Conservation (phyloP, 257 asterid species). For the Jaltomata sinuosa region DNA sequence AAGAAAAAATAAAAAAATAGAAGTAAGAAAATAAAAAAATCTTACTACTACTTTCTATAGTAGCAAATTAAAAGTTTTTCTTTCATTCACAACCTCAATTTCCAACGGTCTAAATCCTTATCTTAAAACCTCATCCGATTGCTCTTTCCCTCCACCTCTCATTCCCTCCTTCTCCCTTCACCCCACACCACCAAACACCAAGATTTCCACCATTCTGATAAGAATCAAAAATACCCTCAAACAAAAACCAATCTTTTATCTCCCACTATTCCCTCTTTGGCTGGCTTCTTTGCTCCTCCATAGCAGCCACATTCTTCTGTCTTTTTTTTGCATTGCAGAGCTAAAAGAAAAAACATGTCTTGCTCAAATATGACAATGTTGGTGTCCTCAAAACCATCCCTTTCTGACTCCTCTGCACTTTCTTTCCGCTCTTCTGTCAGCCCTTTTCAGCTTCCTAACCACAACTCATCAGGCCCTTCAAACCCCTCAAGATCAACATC, state of each 20-base stretch:
- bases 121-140: slow-evolving; percentile 72
- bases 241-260: slow-evolving; percentile 4
- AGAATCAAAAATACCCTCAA: slow-evolving; percentile 11
- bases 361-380: slow-evolving; percentile 75
- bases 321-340: not conserved
- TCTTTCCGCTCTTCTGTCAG: slow-evolving; percentile 54
- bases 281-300: slow-evolving; percentile 18
- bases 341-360: slow-evolving; percentile 38
- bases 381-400: slow-evolving; percentile 64
- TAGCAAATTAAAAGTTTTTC: not conserved
- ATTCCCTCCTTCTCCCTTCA: slow-evolving; percentile 23
- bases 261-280: slow-evolving; percentile 8
- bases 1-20: not conserved
- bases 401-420: slow-evolving; percentile 51
- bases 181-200: slow-evolving; percentile 30
- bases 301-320: slow-evolving; percentile 14
- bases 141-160: slow-evolving; percentile 65
- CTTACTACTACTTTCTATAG: not conserved
- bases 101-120: slow-evolving; percentile 53
- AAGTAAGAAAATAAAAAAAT: not conserved
- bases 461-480: slow-evolving; percentile 18
- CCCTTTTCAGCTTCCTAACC: slow-evolving; percentile 52
- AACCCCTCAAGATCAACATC: slow-evolving; percentile 35
- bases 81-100: slow-evolving; percentile 20
- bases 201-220: slow-evolving; percentile 20